phyloP scores from a whole-genome alignment of 2,329 filamentous ascomycete genomes.

The Chaetomiaceae sp. region DNA sequence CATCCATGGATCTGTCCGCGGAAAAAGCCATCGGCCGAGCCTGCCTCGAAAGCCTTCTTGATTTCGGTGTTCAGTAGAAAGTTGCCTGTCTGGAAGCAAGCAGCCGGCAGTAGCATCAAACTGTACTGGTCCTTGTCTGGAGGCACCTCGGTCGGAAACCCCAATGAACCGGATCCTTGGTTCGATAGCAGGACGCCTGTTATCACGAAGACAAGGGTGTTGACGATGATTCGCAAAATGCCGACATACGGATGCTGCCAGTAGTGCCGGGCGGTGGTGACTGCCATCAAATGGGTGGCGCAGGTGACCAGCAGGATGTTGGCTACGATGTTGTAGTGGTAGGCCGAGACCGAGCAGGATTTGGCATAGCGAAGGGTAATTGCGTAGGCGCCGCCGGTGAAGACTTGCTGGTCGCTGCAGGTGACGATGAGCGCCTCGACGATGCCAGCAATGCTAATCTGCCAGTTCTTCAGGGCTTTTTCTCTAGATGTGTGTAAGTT shows the following conservation, averaged over 20 bases:
- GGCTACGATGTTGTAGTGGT: constrained; percentile 37
- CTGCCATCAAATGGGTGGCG: constrained; percentile 35
- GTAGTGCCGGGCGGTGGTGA: constrained; percentile 34
- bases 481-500: constrained; percentile 9
- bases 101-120: constrained; percentile 31
- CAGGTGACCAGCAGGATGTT: constrained; percentile 37
- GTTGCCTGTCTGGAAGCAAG: constrained; percentile 30
- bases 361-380: constrained; percentile 34
- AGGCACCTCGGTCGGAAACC: constrained; percentile 31
- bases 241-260: constrained; percentile 32
- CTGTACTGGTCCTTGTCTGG: constrained; percentile 15
- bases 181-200: constrained; percentile 34
- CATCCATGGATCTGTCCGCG: constrained; percentile 21
- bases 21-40: constrained; percentile 11
- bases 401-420: constrained; percentile 37
- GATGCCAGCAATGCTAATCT: constrained; percentile 29
- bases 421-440: constrained; percentile 32
- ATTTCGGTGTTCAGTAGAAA: constrained; percentile 9
- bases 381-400: constrained; percentile 36
- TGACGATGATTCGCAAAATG: constrained; percentile 29
- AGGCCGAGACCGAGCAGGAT: constrained; percentile 34
- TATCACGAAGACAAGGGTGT: constrained; percentile 30
- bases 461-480: constrained; percentile 7
- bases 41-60: constrained; percentile 1
- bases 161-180: constrained; percentile 25